Evolutionary conservation across 1,139 yeast genomes (phyloP).

Genomic region (Pichia kudriavzevii): DNA sequence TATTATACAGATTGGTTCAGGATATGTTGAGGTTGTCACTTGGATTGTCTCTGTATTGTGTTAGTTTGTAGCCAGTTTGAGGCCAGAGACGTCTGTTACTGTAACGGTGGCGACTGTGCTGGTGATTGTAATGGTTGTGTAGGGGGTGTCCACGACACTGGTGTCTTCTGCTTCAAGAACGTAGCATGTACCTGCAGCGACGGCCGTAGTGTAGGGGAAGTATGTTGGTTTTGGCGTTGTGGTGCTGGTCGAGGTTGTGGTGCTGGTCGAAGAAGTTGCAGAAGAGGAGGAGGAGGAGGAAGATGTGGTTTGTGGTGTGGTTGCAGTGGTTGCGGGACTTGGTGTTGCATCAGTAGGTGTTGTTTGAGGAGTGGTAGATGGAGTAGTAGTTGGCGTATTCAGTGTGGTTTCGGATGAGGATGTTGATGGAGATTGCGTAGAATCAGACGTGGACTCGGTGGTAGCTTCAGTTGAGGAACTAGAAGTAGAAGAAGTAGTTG

Average conservation of each 20-base stretch:
- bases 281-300: constrained; percentile 7
- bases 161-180: constrained; percentile 29
- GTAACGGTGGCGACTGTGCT: constrained; percentile 29
- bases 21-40: too few species aligned
- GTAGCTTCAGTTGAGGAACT: constrained; percentile 8
- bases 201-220: constrained; percentile 26
- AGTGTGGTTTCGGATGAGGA: constrained; percentile 13
- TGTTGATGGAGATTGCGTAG: constrained; percentile 7
- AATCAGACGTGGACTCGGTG: neutral
- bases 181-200: constrained; percentile 26
- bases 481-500: constrained; percentile 6
- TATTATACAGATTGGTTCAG: too few species aligned
- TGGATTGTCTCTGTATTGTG: too few species aligned
- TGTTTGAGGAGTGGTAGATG: constrained; percentile 10
- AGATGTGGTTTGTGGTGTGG: constrained; percentile 6
- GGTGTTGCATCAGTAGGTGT: constrained; percentile 12
- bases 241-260: constrained; percentile 8
- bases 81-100: constrained; percentile 6
- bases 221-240: constrained; percentile 15
- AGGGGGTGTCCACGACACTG: constrained; percentile 22
- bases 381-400: too few species aligned
- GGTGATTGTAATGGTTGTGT: constrained; percentile 28
- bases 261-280: constrained; percentile 8
- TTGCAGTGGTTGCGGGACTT: constrained; percentile 6
- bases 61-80: neutral